These are phyloP conservation scores for Ogataea hybrid DNA, from an alignment of 1,139 yeast genomes.

Conservation along the genomic window DNA sequence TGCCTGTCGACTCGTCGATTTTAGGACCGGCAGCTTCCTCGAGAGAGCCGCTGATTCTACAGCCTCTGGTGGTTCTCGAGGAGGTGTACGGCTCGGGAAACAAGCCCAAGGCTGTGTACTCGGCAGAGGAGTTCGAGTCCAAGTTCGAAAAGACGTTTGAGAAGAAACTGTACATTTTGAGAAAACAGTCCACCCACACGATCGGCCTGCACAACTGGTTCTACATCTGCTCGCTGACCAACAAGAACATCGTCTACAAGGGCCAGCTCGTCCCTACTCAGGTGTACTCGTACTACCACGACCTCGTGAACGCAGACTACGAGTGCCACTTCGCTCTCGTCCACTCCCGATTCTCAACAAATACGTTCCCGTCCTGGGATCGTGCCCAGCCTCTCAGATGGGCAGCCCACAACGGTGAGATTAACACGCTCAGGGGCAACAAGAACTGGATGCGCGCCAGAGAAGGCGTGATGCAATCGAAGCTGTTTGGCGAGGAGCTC, in stretches of 20 bases:
- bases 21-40: slow-evolving; percentile 94
- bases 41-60: slow-evolving; percentile 87
- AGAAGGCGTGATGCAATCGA: slow-evolving; percentile 93
- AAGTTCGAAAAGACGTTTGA: slow-evolving; percentile 68
- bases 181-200: slow-evolving; percentile 87
- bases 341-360: slow-evolving; percentile 96
- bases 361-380: slow-evolving; percentile 99
- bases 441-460: slow-evolving; percentile 99
- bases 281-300: slow-evolving; percentile 92
- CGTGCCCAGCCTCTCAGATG: slow-evolving; percentile 97
- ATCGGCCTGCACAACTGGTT: slow-evolving; percentile 97
- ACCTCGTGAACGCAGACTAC: slow-evolving; percentile 85
- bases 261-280: slow-evolving; percentile 98
- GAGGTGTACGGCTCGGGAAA: slow-evolving; percentile 49
- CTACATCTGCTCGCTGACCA: slow-evolving; percentile 89
- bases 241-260: slow-evolving; percentile 89
- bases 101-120: slow-evolving; percentile 35
- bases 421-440: slow-evolving; percentile 95
- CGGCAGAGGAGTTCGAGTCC: slow-evolving; percentile 54
- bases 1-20: slow-evolving; percentile 92
- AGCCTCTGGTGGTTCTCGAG: slow-evolving; percentile 77
- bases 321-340: slow-evolving; percentile 96
- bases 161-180: slow-evolving; percentile 76
- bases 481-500: slow-evolving; percentile 85
- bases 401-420: slow-evolving; percentile 99